Percentiles rank a stretch among this genome's conserved stretches.
These are phyloP conservation scores for Lactarius tabidus DNA, from an alignment of 768 basidiomycete genomes.

Conservation along the genomic window DNA sequence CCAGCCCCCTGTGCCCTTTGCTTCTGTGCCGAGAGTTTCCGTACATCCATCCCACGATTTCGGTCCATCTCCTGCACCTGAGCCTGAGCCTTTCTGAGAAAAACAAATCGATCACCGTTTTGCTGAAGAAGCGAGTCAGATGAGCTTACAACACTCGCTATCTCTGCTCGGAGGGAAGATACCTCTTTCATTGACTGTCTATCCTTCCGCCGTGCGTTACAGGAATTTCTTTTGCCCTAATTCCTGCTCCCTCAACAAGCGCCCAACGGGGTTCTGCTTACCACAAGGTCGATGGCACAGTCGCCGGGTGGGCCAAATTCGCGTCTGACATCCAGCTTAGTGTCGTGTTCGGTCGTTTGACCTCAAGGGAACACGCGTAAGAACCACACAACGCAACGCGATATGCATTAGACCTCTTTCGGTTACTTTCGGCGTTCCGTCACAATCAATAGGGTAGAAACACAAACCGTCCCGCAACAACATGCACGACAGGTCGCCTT, in stretches of 20 bases:
- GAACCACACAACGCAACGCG: conserved; percentile 8
- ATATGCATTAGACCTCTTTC: conserved; percentile 21
- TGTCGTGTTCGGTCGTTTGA: conserved; percentile 19
- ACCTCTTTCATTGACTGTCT: conserved; percentile 14
- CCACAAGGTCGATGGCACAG: conserved; percentile 22
- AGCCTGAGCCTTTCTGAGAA: conserved; percentile 5
- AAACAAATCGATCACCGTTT: conserved; percentile 20
- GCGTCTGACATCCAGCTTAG: conserved; percentile 18
- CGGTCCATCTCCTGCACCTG: conserved; percentile 4
- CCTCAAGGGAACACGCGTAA: conserved; percentile 4
- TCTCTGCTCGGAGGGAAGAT: conserved; percentile 22
- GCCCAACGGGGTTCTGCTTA: conserved; percentile 19
- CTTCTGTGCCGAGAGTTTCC: conserved; percentile 1
- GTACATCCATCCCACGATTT: conserved; percentile 12
- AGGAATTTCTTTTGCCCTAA: conserved; percentile 18
- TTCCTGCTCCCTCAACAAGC: conserved; percentile 1
- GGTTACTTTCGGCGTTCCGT: conserved; percentile 20
- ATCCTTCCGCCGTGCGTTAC: conserved; percentile 11
- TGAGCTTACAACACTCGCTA: conserved; percentile 9
- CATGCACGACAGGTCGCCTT: not conserved
- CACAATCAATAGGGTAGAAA: not conserved
- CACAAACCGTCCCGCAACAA: not conserved
- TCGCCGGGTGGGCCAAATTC: conserved; percentile 18
- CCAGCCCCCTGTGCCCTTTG: not conserved
- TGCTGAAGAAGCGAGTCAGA: conserved; percentile 19